Evolutionary conservation across 345 rosid species (phyloP).

Genomic region (Populus ilicifolia): DNA sequence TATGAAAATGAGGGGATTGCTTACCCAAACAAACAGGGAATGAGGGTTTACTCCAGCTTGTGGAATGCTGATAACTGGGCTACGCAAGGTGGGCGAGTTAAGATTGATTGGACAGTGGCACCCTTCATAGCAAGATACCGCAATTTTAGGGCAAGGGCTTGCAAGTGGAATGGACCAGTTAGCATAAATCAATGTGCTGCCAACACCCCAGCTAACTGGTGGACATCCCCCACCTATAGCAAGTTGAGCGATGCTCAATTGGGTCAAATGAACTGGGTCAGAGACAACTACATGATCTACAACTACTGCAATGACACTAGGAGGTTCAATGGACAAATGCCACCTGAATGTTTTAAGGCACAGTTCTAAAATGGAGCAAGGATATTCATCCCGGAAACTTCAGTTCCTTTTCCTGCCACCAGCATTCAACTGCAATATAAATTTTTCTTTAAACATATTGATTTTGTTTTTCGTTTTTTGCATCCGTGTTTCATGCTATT

Average conservation of each 20-base stretch:
- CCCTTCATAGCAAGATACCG: slow-evolving; percentile 52
- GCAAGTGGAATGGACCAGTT: slow-evolving; percentile 54
- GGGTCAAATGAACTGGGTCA: slow-evolving; percentile 47
- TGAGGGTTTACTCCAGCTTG: slow-evolving; percentile 58
- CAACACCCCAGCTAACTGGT: slow-evolving; percentile 45
- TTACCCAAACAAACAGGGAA: slow-evolving; percentile 72
- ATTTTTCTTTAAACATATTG: not conserved
- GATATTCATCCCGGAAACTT: not conserved
- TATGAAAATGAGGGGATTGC: slow-evolving; percentile 49
- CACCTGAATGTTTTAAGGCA: slow-evolving; percentile 57
- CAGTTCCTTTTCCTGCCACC: not conserved
- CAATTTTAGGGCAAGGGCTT: slow-evolving; percentile 52
- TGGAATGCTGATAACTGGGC: slow-evolving; percentile 83
- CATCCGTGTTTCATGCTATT: not conserved
- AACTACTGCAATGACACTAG: slow-evolving; percentile 60
- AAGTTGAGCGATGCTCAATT: slow-evolving; percentile 38
- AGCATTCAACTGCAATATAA: not conserved
- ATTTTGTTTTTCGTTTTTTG: not conserved
- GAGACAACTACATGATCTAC: slow-evolving; percentile 56
- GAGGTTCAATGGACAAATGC: slow-evolving; percentile 56
- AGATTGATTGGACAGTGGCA: slow-evolving; percentile 54
- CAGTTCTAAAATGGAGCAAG: slow-evolving; percentile 41
- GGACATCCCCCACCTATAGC: slow-evolving; percentile 48
- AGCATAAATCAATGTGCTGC: slow-evolving; percentile 46
- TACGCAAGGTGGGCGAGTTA: slow-evolving; percentile 64